Evolutionary conservation across 768 basidiomycete species (phyloP).

Genomic region (Lentinula boryana): DNA sequence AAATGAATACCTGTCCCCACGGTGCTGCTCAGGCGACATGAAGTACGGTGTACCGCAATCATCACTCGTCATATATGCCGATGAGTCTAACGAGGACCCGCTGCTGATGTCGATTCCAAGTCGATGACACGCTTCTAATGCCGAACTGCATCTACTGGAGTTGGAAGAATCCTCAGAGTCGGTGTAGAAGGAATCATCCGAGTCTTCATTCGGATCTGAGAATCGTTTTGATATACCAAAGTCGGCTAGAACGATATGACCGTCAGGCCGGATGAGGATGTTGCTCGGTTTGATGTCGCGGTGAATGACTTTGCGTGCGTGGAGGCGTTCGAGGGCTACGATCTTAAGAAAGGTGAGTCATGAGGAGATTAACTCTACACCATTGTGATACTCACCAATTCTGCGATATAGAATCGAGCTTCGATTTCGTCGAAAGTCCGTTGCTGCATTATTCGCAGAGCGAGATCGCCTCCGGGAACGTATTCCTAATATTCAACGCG

Average conservation of each 20-base stretch:
- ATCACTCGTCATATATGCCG: constrained; percentile 9
- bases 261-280: constrained; percentile 11
- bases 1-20: constrained; percentile 12
- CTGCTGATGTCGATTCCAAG: background rate
- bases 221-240: constrained; percentile 9
- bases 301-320: constrained; percentile 11
- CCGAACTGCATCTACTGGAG: background rate
- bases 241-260: constrained; percentile 14
- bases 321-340: constrained; percentile 12
- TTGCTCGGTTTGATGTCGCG: constrained; percentile 19
- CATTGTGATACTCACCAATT: constrained; percentile 15
- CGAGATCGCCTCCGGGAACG: constrained; percentile 14
- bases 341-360: constrained; percentile 6
- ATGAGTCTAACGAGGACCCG: background rate
- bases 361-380: background rate
- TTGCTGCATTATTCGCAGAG: constrained; percentile 4
- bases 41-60: constrained; percentile 15
- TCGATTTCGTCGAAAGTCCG: constrained; percentile 7
- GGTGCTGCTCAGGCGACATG: constrained; percentile 15
- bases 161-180: constrained; percentile 3
- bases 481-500: constrained; percentile 14
- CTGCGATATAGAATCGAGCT: constrained; percentile 14
- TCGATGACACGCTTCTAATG: background rate
- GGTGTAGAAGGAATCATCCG: background rate
- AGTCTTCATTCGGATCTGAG: background rate